Conservation (phyloP, 768 basidiomycete species). For the Trametes elegans region DNA sequence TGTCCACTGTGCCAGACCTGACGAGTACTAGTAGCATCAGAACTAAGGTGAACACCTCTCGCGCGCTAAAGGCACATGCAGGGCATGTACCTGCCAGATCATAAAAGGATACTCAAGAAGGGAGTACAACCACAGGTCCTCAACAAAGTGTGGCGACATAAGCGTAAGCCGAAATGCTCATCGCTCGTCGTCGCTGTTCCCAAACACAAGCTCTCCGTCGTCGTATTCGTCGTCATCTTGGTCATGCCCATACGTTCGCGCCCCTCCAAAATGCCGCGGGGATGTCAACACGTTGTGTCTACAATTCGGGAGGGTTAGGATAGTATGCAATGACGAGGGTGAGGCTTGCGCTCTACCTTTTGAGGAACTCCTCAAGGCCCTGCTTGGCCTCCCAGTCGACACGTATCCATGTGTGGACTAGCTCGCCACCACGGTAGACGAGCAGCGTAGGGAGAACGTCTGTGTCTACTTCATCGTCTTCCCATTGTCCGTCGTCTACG, state of each 20-base stretch:
- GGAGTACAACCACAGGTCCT: no score
- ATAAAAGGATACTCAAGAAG: no score
- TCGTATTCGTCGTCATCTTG: constrained; percentile 47
- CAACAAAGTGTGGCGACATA: no score
- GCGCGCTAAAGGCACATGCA: no score
- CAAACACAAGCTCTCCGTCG: constrained; percentile 32
- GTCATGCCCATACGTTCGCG: constrained; percentile 34
- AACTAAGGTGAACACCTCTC: no score
- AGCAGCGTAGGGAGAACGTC: constrained; percentile 80
- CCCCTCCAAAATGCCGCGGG: constrained; percentile 34
- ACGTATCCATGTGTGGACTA: constrained; percentile 87
- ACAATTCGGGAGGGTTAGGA: neutral
- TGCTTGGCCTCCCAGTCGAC: constrained; percentile 80
- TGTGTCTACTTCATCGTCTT: constrained; percentile 67
- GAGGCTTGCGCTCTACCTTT: constrained; percentile 43
- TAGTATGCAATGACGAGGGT: neutral
- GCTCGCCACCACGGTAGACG: constrained; percentile 74
- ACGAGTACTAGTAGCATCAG: no score
- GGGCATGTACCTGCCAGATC: no score
- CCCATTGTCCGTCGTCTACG: constrained; percentile 38
- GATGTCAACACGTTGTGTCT: constrained; percentile 44
- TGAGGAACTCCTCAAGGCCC: constrained; percentile 68
- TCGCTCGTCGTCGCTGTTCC: constrained; percentile 29
- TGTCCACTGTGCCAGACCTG: no score
- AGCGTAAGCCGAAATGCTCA: no score